Percentiles rank a stretch among this genome's conserved stretches.
phyloP scores from a whole-genome alignment of 164 flowering plant species.

The Stephania yunnanensis region DNA sequence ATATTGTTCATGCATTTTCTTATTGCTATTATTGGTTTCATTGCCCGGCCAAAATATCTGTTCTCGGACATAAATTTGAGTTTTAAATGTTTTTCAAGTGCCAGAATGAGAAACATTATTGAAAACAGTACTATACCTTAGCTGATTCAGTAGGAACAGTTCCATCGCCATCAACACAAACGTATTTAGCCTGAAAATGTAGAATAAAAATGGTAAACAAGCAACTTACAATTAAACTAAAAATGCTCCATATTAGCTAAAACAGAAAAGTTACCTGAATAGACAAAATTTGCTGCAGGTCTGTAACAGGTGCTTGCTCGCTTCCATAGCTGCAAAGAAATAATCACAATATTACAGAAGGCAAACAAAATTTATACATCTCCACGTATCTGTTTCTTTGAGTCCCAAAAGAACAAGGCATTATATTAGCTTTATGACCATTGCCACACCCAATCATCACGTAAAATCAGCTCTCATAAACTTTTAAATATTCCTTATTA shows the following conservation, averaged over 20 bases:
- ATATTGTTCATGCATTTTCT: neutral
- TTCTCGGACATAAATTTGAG: neutral
- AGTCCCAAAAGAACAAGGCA: neutral
- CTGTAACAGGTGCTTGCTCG: slow-evolving; percentile 59
- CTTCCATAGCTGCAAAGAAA: slow-evolving; percentile 80
- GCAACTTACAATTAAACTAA: neutral
- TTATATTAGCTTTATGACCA: neutral
- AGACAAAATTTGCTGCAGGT: slow-evolving; percentile 40
- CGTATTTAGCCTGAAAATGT: slow-evolving; percentile 53
- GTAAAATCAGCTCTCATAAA: neutral
- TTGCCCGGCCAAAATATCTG: neutral
- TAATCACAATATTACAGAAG: slow-evolving; percentile 13
- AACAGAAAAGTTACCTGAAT: slow-evolving; percentile 36
- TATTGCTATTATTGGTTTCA: neutral
- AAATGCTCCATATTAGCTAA: neutral
- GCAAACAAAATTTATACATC: neutral
- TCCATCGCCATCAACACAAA: slow-evolving; percentile 94
- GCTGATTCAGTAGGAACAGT: slow-evolving; percentile 98
- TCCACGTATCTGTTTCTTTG: neutral
- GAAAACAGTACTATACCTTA: slow-evolving; percentile 40
- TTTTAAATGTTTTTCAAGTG: neutral
- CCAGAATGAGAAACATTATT: neutral
- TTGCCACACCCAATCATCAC: neutral
- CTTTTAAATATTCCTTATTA: neutral
- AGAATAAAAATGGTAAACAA: neutral